Evolutionary conservation across 2,329 filamentous ascomycete genomes (phyloP).

Genomic region (Chaetomiaceae sp.): DNA sequence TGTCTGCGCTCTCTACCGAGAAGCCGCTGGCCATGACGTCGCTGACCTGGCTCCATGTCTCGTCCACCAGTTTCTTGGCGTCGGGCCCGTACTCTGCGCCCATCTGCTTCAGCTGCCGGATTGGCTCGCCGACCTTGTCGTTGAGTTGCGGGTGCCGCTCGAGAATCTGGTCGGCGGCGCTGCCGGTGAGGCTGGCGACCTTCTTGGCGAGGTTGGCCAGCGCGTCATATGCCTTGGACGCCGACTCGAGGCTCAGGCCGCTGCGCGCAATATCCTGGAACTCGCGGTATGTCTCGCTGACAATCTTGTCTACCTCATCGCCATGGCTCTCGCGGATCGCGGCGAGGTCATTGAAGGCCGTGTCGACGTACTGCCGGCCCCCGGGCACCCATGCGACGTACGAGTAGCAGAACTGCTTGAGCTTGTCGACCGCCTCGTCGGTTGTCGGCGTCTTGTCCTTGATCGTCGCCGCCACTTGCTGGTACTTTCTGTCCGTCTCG

Average conservation of each 20-base stretch:
- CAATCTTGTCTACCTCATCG: conserved; percentile 64
- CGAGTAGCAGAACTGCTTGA: conserved; percentile 61
- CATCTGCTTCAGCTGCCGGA: conserved; percentile 65
- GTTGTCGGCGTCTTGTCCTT: conserved; percentile 59
- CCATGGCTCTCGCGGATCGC: conserved; percentile 61
- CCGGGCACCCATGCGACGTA: conserved; percentile 71
- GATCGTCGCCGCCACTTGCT: conserved; percentile 55
- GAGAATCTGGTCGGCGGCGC: conserved; percentile 59
- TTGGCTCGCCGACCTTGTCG: conserved; percentile 63
- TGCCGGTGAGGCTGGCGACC: conserved; percentile 56
- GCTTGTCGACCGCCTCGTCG: conserved; percentile 61
- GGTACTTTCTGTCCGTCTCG: conserved; percentile 56
- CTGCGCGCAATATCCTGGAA: conserved; percentile 56
- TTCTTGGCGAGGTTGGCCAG: conserved; percentile 57
- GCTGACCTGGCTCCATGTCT: conserved; percentile 63
- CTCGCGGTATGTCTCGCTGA: conserved; percentile 62
- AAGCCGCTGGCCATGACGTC: conserved; percentile 60
- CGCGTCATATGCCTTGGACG: conserved; percentile 55
- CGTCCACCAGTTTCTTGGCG: conserved; percentile 69
- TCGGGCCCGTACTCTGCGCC: conserved; percentile 68
- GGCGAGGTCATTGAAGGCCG: conserved; percentile 66
- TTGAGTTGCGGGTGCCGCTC: conserved; percentile 70
- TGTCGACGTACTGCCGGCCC: conserved; percentile 62
- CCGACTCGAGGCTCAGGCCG: conserved; percentile 59
- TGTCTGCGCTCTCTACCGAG: conserved; percentile 46